Percentiles rank a stretch among this genome's conserved stretches.
These are phyloP conservation scores for Aspergillus sergii DNA, from an alignment of 2,329 filamentous ascomycete genomes.

Conservation along the genomic window DNA sequence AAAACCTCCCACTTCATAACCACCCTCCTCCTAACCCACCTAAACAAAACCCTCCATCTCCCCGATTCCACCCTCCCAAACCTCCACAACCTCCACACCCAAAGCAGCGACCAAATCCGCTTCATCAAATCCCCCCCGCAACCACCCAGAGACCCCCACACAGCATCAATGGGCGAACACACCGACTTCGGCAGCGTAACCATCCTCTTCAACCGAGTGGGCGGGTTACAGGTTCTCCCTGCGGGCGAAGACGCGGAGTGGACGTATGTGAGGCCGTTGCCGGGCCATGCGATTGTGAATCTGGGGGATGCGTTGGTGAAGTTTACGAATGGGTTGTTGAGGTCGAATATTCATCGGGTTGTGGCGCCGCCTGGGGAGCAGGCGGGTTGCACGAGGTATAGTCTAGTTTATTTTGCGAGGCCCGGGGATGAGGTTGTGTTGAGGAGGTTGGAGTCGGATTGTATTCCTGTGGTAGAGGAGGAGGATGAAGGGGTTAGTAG, in stretches of 20 bases:
- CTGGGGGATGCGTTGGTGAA: slow-evolving; percentile 49
- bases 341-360: slow-evolving; percentile 35
- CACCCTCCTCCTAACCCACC: slow-evolving; percentile 45
- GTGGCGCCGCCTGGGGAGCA: neutral
- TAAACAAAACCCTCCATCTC: slow-evolving; percentile 50
- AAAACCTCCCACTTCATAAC: slow-evolving; percentile 49
- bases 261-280: slow-evolving; percentile 56
- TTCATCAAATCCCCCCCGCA: slow-evolving; percentile 56
- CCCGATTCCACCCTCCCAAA: slow-evolving; percentile 44
- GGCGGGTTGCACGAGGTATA: neutral
- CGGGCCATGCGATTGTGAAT: slow-evolving; percentile 50
- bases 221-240: slow-evolving; percentile 57
- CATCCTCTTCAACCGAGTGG: slow-evolving; percentile 59
- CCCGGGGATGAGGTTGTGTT: slow-evolving; percentile 50
- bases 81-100: slow-evolving; percentile 48
- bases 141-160: slow-evolving; percentile 43
- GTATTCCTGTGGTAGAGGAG: slow-evolving; percentile 31
- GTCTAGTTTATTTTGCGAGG: neutral
- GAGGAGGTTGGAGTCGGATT: slow-evolving; percentile 39
- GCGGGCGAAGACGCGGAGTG: slow-evolving; percentile 48
- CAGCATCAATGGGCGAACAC: slow-evolving; percentile 53
- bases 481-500: slow-evolving; percentile 42
- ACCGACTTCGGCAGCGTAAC: slow-evolving; percentile 62
- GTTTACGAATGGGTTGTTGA: slow-evolving; percentile 45
- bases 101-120: slow-evolving; percentile 58